Conservation (phyloP, 352 stramenopile species). For the Globisporangium canariense region DNA sequence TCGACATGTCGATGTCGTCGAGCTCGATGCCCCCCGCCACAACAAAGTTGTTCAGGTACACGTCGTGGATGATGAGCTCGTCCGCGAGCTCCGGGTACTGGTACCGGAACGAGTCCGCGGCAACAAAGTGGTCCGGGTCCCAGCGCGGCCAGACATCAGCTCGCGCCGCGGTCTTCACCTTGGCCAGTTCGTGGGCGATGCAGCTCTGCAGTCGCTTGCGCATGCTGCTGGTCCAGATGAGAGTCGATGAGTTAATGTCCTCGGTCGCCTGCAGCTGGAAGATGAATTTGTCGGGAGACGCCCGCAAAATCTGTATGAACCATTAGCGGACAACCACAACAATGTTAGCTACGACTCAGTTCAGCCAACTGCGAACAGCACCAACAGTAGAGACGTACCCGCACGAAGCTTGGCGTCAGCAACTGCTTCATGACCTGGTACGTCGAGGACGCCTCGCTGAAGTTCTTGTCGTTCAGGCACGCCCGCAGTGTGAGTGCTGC, state of each 20-base stretch:
- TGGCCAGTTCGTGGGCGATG: slow-evolving; percentile 48
- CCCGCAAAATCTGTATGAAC: slow-evolving; percentile 43
- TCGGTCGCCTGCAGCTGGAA: slow-evolving; percentile 50
- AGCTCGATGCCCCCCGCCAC: slow-evolving; percentile 49
- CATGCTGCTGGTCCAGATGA: slow-evolving; percentile 81
- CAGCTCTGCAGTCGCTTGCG: slow-evolving; percentile 49
- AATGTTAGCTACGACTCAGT: neutral
- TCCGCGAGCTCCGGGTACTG: slow-evolving; percentile 75
- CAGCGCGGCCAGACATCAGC: slow-evolving; percentile 67
- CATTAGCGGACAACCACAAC: slow-evolving; percentile 3
- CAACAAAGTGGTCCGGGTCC: slow-evolving; percentile 83
- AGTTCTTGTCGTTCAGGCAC: slow-evolving; percentile 47
- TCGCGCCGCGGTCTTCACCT: slow-evolving; percentile 57
- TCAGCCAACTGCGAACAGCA: neutral
- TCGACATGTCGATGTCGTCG: slow-evolving; percentile 70
- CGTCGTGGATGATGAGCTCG: slow-evolving; percentile 72
- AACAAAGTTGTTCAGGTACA: slow-evolving; percentile 84
- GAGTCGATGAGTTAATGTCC: slow-evolving; percentile 58
- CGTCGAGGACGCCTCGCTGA: slow-evolving; percentile 25
- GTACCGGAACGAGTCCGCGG: slow-evolving; percentile 82
- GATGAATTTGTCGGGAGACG: slow-evolving; percentile 64
- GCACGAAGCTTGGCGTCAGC: slow-evolving; percentile 73
- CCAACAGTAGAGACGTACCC: slow-evolving; percentile 30
- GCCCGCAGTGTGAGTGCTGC: slow-evolving; percentile 55
- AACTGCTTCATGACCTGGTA: slow-evolving; percentile 72